A percentile compares a stretch with the other conserved stretches of the same genome.
Evolutionary conservation across 805 yeast genomes (phyloP).

Genomic region (Komagataella ulmi): DNA sequence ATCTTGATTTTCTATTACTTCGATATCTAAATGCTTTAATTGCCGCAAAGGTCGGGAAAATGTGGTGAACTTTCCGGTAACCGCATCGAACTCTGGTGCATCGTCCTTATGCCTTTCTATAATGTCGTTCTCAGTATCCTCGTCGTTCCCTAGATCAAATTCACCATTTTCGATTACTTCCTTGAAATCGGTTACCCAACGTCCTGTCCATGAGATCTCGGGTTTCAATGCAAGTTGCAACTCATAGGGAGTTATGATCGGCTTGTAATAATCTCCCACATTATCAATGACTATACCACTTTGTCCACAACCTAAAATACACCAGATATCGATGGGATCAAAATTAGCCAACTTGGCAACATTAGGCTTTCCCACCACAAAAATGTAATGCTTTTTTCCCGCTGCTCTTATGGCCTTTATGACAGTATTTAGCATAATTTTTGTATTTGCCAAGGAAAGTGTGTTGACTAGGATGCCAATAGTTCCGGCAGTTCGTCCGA

Average conservation of each 20-base stretch:
- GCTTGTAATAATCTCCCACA: conserved; percentile 70
- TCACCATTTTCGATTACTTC: conserved; percentile 27
- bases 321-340: conserved; percentile 91
- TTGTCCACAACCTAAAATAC: conserved; percentile 86
- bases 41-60: conserved; percentile 68
- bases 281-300: conserved; percentile 84
- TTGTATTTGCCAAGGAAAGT: conserved; percentile 65
- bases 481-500: conserved; percentile 85
- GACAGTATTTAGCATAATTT: conserved; percentile 47
- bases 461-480: conserved; percentile 88
- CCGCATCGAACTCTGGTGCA: conserved; percentile 80
- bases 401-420: conserved; percentile 50
- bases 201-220: conserved; percentile 81
- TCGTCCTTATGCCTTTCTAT: conserved; percentile 29
- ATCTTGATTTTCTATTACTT: conserved; percentile 21
- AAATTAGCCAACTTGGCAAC: conserved; percentile 95
- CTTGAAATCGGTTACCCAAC: conserved; percentile 76
- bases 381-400: conserved; percentile 84
- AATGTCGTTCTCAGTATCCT: conserved; percentile 9
- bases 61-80: conserved; percentile 63
- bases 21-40: conserved; percentile 50
- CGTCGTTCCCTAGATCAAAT: conserved; percentile 6
- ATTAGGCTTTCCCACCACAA: conserved; percentile 96
- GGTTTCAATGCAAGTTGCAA: conserved; percentile 64
- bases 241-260: conserved; percentile 91